Conservation (phyloP, 257 asterid species). For the Primulina eburnea region DNA sequence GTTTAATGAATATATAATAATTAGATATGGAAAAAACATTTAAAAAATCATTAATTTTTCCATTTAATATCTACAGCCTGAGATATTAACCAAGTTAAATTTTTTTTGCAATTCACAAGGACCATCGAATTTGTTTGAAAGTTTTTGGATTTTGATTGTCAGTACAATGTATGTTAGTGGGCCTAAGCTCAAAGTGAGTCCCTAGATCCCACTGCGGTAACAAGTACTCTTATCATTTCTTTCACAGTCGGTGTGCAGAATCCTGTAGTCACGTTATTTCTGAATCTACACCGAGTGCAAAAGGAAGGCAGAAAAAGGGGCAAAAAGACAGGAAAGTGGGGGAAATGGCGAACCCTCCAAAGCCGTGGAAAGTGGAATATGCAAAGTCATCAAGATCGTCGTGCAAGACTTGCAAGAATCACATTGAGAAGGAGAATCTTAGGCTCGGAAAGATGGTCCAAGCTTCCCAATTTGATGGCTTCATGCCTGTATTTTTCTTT, state of each 20-base stretch:
- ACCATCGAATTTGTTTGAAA: too few species aligned
- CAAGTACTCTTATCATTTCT: not conserved
- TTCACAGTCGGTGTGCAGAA: not conserved
- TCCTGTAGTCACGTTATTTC: not conserved
- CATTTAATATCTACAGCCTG: too few species aligned
- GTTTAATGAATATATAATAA: too few species aligned
- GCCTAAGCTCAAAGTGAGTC: too few species aligned
- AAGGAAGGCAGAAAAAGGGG: not conserved
- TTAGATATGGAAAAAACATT: too few species aligned
- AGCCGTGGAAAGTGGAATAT: slow-evolving; percentile 91
- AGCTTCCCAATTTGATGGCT: slow-evolving; percentile 81
- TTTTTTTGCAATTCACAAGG: too few species aligned
- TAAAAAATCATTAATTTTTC: too few species aligned
- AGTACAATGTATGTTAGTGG: too few species aligned
- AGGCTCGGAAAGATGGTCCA: slow-evolving; percentile 97
- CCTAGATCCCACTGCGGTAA: too few species aligned
- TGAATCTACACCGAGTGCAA: not conserved
- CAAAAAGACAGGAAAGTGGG: not conserved
- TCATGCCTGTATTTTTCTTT: slow-evolving; percentile 70
- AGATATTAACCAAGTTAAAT: too few species aligned
- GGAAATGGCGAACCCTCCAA: slow-evolving; percentile 79
- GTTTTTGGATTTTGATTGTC: too few species aligned
- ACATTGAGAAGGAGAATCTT: slow-evolving; percentile 64
- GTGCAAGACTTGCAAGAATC: slow-evolving; percentile 75
- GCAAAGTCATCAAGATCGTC: slow-evolving; percentile 90